These are phyloP conservation scores for Petrea volubilis DNA, from an alignment of 257 asterid species.

Conservation along the genomic window DNA sequence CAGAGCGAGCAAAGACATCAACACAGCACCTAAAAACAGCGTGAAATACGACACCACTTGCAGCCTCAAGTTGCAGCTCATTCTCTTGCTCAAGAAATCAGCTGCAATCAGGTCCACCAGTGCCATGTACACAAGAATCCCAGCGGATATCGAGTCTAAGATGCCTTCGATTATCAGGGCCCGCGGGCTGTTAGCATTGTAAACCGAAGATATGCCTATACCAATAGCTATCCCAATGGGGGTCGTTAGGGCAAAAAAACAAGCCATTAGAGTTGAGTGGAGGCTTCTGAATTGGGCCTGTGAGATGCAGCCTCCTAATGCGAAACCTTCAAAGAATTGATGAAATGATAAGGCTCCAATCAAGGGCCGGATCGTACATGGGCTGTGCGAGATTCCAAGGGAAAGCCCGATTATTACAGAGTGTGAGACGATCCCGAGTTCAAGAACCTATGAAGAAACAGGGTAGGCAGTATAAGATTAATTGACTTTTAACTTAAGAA, in stretches of 20 bases:
- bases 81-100: constrained; percentile 89
- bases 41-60: constrained; percentile 71
- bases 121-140: constrained; percentile 93
- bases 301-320: constrained; percentile 93
- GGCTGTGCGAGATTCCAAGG: constrained; percentile 88
- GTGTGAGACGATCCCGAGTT: constrained; percentile 92
- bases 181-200: constrained; percentile 75
- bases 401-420: constrained; percentile 89
- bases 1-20: constrained; percentile 82
- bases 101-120: constrained; percentile 91
- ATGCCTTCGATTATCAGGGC: constrained; percentile 75
- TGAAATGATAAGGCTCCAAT: constrained; percentile 88
- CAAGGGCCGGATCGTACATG: constrained; percentile 84
- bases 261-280: constrained; percentile 74
- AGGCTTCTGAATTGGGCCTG: constrained; percentile 66
- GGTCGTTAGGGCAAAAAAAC: constrained; percentile 84
- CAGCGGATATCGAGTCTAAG: constrained; percentile 81
- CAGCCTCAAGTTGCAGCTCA: constrained; percentile 89
- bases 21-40: constrained; percentile 76
- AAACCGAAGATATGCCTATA: constrained; percentile 57
- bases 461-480: background rate
- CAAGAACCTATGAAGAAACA: constrained; percentile 60
- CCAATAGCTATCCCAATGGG: constrained; percentile 80
- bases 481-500: background rate
- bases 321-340: constrained; percentile 93